A percentile compares a stretch with the other conserved stretches of the same genome.
Conservation (phyloP, 192 early-diverging fungal species). For the Gaertneriomyces semiglobifer region DNA sequence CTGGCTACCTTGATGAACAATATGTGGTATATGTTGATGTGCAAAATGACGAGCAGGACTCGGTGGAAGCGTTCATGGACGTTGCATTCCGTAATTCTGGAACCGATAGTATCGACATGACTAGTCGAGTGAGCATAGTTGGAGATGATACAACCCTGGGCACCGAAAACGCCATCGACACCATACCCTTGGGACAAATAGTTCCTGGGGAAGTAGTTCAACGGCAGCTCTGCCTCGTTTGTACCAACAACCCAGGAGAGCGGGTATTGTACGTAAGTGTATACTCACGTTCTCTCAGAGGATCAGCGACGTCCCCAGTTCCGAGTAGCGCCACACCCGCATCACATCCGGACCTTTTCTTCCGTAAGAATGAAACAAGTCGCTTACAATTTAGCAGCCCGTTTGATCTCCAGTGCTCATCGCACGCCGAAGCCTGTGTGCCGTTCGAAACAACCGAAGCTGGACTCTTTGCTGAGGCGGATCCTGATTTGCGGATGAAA, state of each 20-base stretch:
- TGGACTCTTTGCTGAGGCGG: constrained; percentile 15
- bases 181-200: constrained; percentile 48
- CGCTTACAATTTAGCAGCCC: constrained; percentile 53
- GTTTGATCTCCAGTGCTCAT: constrained; percentile 51
- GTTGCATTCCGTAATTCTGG: constrained; percentile 54
- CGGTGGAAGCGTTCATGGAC: constrained; percentile 56
- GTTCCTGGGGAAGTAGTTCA: constrained; percentile 21
- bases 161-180: constrained; percentile 26
- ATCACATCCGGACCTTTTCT: constrained; percentile 37
- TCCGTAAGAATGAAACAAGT: constrained; percentile 55
- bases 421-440: constrained; percentile 30
- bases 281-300: constrained; percentile 23
- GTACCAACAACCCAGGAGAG: constrained; percentile 22
- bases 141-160: neutral
- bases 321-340: constrained; percentile 42
- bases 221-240: constrained; percentile 26
- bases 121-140: constrained; percentile 19
- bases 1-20: constrained; percentile 67
- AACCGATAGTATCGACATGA: constrained; percentile 18
- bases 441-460: constrained; percentile 24
- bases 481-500: constrained; percentile 22
- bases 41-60: constrained; percentile 57
- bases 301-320: constrained; percentile 27
- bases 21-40: constrained; percentile 61
- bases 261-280: constrained; percentile 36